Evolutionary conservation across 1,139 yeast species (phyloP).

Genomic region (Debaryomyces udenii): DNA sequence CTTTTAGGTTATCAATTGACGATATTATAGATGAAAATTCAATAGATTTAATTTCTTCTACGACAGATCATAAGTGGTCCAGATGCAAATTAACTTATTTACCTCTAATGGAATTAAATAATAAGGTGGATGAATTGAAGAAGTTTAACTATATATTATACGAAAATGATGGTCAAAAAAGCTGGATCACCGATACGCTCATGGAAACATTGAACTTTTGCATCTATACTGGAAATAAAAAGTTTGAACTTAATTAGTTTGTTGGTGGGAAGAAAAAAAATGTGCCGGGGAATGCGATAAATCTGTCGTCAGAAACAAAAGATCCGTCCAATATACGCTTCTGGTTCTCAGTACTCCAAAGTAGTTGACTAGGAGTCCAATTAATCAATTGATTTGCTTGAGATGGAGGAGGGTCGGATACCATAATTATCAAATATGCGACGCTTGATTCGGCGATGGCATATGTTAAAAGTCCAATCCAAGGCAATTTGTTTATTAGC

Average conservation of each 20-base stretch:
- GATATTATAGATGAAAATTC: conserved; percentile 14
- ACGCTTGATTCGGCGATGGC: conserved; percentile 59
- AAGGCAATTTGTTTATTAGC: conserved; percentile 44
- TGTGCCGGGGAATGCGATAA: conserved; percentile 9
- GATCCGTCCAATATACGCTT: conserved; percentile 10
- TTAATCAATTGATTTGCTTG: conserved; percentile 23
- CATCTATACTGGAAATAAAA: conserved; percentile 26
- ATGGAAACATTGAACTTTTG: conserved; percentile 30
- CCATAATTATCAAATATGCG: conserved; percentile 57
- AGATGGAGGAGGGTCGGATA: conserved; percentile 55
- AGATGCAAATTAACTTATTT: conserved; percentile 39
- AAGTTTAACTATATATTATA: conserved; percentile 32
- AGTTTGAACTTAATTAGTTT: conserved; percentile 14
- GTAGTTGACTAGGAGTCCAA: conserved; percentile 38
- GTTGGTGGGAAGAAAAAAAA: conserved; percentile 8
- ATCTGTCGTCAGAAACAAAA: conserved; percentile 12
- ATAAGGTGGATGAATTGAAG: conserved; percentile 38
- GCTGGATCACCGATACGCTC: conserved; percentile 18
- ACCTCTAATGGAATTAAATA: conserved; percentile 40
- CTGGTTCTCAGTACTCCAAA: conserved; percentile 27
- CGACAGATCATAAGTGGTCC: conserved; percentile 41
- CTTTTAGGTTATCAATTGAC: conserved; percentile 23
- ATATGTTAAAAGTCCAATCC: conserved; percentile 50
- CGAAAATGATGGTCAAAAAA: conserved; percentile 15
- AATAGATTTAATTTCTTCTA: conserved; percentile 27